These are phyloP conservation scores for Sambucus nigra DNA, from an alignment of 129 eudicot genomes.

Conservation along the genomic window DNA sequence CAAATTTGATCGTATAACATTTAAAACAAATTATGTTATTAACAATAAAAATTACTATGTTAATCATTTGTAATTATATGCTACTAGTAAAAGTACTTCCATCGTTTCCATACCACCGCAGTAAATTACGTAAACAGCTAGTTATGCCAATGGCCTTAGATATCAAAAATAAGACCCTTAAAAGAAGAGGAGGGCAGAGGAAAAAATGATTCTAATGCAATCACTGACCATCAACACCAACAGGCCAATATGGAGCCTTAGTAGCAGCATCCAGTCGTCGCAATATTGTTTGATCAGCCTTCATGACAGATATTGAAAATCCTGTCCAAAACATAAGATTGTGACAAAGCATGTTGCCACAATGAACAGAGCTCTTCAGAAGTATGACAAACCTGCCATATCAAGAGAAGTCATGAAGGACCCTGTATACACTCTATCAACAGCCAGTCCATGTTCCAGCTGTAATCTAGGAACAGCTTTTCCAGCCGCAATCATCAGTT, in stretches of 20 bases:
- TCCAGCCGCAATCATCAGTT: slow-evolving; percentile 92
- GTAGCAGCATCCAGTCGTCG: slow-evolving; percentile 81
- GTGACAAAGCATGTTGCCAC: background rate
- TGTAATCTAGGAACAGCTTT: slow-evolving; percentile 81
- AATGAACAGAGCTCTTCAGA: background rate
- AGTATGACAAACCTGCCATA: slow-evolving; percentile 67
- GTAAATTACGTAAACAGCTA: background rate
- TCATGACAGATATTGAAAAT: slow-evolving; percentile 81
- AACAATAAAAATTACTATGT: background rate
- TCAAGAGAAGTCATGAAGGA: slow-evolving; percentile 97
- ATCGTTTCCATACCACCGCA: background rate
- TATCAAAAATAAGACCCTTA: background rate
- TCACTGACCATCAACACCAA: slow-evolving; percentile 76
- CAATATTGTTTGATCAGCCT: slow-evolving; percentile 65
- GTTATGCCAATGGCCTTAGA: background rate
- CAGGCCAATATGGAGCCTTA: slow-evolving; percentile 94
- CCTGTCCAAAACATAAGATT: slow-evolving; percentile 31
- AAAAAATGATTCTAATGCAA: slow-evolving; percentile 5
- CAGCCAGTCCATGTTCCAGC: slow-evolving; percentile 94
- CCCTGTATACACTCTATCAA: slow-evolving; percentile 94
- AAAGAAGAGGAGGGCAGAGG: slow-evolving; percentile 1
- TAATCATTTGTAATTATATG: background rate
- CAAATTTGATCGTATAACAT: background rate
- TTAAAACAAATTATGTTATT: background rate
- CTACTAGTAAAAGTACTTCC: background rate